Percentiles rank a stretch among this genome's conserved stretches.
Evolutionary conservation across 2,329 filamentous ascomycete genomes (phyloP).

Genomic region (Nigrospora sphaerica): DNA sequence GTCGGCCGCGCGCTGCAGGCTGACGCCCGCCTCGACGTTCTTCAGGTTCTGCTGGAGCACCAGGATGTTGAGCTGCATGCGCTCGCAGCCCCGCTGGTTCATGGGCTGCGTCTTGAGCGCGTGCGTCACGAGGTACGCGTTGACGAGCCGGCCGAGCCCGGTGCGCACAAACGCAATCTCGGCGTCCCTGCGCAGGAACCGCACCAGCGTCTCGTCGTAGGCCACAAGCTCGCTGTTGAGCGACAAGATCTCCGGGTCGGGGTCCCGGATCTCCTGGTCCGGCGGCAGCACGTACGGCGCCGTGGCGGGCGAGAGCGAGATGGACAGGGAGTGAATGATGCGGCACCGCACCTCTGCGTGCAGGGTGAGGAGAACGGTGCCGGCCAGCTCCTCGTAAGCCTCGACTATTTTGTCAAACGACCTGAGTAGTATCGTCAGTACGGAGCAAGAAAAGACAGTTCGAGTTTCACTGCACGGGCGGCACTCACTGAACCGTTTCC

Average conservation of each 20-base stretch:
- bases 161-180: conserved; percentile 71
- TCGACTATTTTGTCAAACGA: conserved; percentile 82
- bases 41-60: conserved; percentile 96
- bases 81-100: conserved; percentile 75
- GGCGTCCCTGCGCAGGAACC: conserved; percentile 57
- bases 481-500: conserved; percentile 69
- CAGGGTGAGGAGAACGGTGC: conserved; percentile 73
- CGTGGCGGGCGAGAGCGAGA: conserved; percentile 51
- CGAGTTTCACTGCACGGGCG: not conserved
- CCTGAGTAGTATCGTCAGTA: conserved; percentile 28
- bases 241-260: conserved; percentile 71
- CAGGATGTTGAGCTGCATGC: conserved; percentile 88
- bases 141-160: conserved; percentile 72
- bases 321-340: conserved; percentile 70
- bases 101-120: conserved; percentile 68
- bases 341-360: conserved; percentile 86
- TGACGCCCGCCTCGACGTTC: conserved; percentile 71
- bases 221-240: conserved; percentile 79
- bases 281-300: conserved; percentile 54
- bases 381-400: conserved; percentile 74
- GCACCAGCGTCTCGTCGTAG: conserved; percentile 76
- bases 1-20: conserved; percentile 53
- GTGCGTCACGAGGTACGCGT: conserved; percentile 69
- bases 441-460: not conserved
- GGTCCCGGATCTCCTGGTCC: conserved; percentile 68